Conservation (phyloP, 75 land plant species). For the Isoetes taiwanensis region DNA sequence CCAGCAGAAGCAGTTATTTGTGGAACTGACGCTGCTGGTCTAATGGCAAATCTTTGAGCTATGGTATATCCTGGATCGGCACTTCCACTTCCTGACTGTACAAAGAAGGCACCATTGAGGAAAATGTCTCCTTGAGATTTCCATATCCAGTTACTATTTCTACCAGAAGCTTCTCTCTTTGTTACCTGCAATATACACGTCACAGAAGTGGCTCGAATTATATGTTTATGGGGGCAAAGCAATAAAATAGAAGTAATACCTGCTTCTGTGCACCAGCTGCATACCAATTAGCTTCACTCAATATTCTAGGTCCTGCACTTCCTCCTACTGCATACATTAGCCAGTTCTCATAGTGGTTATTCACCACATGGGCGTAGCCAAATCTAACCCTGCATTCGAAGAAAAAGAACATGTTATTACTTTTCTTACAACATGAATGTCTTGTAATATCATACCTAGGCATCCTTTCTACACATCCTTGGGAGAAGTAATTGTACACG, state of each 20-base stretch:
- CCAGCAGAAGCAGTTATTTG: too few species aligned
- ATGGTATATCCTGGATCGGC: too few species aligned
- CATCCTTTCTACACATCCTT: not conserved
- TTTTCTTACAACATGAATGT: not conserved
- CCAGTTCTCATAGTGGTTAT: slow-evolving; percentile 6
- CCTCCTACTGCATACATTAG: slow-evolving; percentile 1
- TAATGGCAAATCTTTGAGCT: too few species aligned
- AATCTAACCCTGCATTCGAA: not conserved
- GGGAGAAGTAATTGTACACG: slow-evolving; percentile 3
- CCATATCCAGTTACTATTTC: too few species aligned
- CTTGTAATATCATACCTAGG: not conserved
- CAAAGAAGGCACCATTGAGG: slow-evolving; percentile 38
- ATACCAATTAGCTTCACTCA: slow-evolving; percentile 1
- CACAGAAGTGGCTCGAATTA: too few species aligned
- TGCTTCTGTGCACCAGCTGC: not conserved
- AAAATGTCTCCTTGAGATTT: slow-evolving; percentile 24
- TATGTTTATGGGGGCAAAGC: not conserved
- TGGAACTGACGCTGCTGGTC: too few species aligned
- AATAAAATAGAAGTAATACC: too few species aligned
- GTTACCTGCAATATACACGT: not conserved
- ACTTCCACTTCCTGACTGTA: slow-evolving; percentile 16
- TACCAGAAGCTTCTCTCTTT: too few species aligned
- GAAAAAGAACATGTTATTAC: too few species aligned
- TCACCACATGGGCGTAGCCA: slow-evolving; percentile 1
- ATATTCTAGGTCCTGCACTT: not conserved